Percentiles rank a stretch among this genome's conserved stretches.
phyloP scores from a whole-genome alignment of 371 early-diverging fungal genomes.

The Lichtheimia ramosa region DNA sequence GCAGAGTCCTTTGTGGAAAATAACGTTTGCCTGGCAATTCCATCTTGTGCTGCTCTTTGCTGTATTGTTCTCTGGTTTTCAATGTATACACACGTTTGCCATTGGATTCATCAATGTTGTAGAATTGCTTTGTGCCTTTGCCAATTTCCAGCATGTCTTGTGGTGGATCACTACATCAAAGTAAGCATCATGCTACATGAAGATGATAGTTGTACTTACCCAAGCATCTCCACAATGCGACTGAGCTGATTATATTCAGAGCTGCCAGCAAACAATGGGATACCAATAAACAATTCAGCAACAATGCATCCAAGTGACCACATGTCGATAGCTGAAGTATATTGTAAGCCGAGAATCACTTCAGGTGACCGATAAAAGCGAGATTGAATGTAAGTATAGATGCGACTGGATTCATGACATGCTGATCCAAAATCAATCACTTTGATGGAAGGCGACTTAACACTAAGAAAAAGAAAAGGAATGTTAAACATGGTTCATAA shows the following conservation, averaged over 20 bases:
- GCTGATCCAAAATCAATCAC: slow-evolving; percentile 99
- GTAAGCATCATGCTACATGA: neutral
- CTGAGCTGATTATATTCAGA: slow-evolving; percentile 93
- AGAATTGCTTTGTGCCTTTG: slow-evolving; percentile 28
- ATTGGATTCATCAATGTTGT: slow-evolving; percentile 25
- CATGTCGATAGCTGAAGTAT: slow-evolving; percentile 97
- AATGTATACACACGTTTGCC: slow-evolving; percentile 62
- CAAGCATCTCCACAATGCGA: slow-evolving; percentile 88
- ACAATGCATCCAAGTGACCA: slow-evolving; percentile 99
- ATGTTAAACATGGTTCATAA: neutral
- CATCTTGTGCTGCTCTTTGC: slow-evolving; percentile 65
- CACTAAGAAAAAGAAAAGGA: slow-evolving; percentile 31
- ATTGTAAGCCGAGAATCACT: slow-evolving; percentile 91
- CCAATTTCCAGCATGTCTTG: slow-evolving; percentile 44
- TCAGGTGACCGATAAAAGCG: slow-evolving; percentile 98
- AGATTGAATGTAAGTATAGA: slow-evolving; percentile 96
- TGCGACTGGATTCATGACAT: slow-evolving; percentile 86
- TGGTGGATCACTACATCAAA: slow-evolving; percentile 23
- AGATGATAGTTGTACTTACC: slow-evolving; percentile 43
- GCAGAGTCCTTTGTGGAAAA: slow-evolving; percentile 73
- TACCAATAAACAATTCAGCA: slow-evolving; percentile 93
- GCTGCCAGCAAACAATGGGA: slow-evolving; percentile 93
- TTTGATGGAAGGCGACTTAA: slow-evolving; percentile 87
- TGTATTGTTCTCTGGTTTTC: slow-evolving; percentile 84
- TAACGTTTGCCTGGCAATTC: slow-evolving; percentile 90